Percentiles rank a stretch among this genome's conserved stretches.
Evolutionary conservation across 139 green algal species (phyloP).

Genomic region (Dunaliella primolecta): DNA sequence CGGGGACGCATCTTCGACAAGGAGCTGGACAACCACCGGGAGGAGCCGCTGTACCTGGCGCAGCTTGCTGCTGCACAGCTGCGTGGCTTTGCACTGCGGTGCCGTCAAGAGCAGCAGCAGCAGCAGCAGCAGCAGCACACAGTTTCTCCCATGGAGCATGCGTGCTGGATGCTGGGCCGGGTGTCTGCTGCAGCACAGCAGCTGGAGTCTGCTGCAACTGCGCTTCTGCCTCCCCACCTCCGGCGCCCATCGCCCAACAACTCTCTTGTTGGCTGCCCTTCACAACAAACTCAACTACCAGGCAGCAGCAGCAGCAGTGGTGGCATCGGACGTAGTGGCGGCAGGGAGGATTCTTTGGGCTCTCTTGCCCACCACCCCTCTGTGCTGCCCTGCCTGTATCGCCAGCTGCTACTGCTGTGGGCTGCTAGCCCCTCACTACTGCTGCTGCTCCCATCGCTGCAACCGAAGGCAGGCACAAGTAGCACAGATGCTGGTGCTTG

Average conservation of each 20-base stretch:
- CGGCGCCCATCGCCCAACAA: too few species aligned
- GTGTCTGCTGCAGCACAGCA: background rate
- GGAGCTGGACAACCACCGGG: slow-evolving; percentile 83
- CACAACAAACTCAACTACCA: too few species aligned
- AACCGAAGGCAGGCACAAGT: too few species aligned
- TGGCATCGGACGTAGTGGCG: background rate
- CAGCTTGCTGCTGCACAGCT: slow-evolving; percentile 54
- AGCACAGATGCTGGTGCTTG: too few species aligned
- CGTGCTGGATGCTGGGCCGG: background rate
- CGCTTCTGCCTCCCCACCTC: slow-evolving; percentile 9
- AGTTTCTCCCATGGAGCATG: too few species aligned
- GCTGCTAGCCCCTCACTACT: slow-evolving; percentile 3
- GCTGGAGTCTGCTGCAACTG: background rate
- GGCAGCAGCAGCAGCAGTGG: background rate
- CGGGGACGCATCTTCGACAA: slow-evolving; percentile 72
- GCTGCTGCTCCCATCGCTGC: too few species aligned
- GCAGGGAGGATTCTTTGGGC: slow-evolving; percentile 16
- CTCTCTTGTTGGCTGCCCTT: too few species aligned
- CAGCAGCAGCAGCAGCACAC: background rate
- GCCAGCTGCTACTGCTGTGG: slow-evolving; percentile 41
- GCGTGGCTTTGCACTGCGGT: background rate
- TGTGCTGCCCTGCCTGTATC: slow-evolving; percentile 43
- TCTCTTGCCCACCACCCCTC: slow-evolving; percentile 30
- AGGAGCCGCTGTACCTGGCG: slow-evolving; percentile 68
- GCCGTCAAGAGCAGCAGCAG: background rate